Evolutionary conservation across 2,329 filamentous ascomycete genomes (phyloP).

Genomic region (Ophiocordyceps camponoti-saundersi): DNA sequence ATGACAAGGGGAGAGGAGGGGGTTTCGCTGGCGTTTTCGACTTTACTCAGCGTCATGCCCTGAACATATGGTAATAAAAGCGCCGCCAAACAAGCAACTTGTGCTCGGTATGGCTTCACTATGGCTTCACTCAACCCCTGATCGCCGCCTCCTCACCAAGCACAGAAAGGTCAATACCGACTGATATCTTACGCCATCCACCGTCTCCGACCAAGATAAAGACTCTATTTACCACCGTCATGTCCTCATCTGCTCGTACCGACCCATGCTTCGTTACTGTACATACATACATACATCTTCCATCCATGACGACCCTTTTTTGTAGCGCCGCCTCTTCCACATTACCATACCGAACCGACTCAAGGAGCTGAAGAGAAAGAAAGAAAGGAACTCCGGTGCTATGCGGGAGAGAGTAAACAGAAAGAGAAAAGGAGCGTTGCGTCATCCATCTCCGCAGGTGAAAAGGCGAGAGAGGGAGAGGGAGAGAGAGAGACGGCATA

Average conservation of each 20-base stretch:
- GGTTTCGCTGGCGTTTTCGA: no score
- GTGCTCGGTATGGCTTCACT: no score
- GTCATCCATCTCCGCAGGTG: background rate
- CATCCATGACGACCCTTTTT: background rate
- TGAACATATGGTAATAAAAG: no score
- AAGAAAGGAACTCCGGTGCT: constrained; percentile 7
- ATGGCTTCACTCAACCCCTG: no score
- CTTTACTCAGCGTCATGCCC: no score
- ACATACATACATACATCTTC: background rate
- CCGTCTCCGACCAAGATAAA: background rate
- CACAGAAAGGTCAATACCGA: no score
- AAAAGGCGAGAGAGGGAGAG: no score
- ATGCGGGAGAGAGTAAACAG: constrained; percentile 4
- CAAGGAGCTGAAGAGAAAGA: background rate
- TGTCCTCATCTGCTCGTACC: background rate
- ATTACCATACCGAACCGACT: background rate
- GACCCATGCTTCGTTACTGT: background rate
- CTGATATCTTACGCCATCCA: no score
- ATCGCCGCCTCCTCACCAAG: no score
- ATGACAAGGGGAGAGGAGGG: no score
- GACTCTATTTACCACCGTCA: background rate
- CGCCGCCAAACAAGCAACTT: no score
- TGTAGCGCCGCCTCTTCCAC: background rate
- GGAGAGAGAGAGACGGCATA: no score
- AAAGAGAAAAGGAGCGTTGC: background rate